Base-by-base conservation (phyloP, 164 flowering plant genomes). In the Chimonanthus praecox region DNA sequence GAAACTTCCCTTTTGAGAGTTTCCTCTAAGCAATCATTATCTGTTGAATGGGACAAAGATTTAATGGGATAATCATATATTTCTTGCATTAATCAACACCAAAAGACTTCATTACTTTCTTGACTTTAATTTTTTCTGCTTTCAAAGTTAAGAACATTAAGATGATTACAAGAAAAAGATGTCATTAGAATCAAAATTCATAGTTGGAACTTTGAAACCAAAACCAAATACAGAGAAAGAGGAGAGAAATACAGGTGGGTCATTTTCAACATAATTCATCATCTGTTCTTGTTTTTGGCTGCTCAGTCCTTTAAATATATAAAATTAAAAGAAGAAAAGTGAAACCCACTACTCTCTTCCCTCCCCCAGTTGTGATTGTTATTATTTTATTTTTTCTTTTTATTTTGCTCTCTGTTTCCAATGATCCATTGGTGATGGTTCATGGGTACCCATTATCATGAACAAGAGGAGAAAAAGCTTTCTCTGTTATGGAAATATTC, bases 401-500 rank as follows among this genome's bases (percentile, higher is more conserved):
- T 64, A 13, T 7, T 64, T 33, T 33, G 2, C 46, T 13, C 16
- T 54, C 11, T 33, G 15, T 54, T 54, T 13, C 11, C 9, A 54
- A 11, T 54, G 60, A 0, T 54, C 13, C 60, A 54, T 10, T 33
- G 2, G 15, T 10, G 15, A 54, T 10, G 16, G 70, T 47, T 48
- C 21, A 47, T 7, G 44, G 10, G 54, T 54, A 54, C n/a, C 60
- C 46, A 48, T 44, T 16, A 49, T 9, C 46, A 47, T 68, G 15
- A 13, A 65, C 43, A 65, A 66, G 44, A 54, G 46, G 68, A 66
- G 45, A 49, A n/a, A 16, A n/a, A 47, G 70, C 70, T 49, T 80
- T 81, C 82, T 54, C 75, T 49, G 79, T 82, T 84, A 81, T 80
- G 86, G 87, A 74, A 86, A 89, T 89, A 87, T 88, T 86, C 92